Percentiles rank a stretch among this genome's conserved stretches.
These are phyloP conservation scores for Xerocomellus intermedius DNA, from an alignment of 768 basidiomycete genomes.

Conservation along the genomic window DNA sequence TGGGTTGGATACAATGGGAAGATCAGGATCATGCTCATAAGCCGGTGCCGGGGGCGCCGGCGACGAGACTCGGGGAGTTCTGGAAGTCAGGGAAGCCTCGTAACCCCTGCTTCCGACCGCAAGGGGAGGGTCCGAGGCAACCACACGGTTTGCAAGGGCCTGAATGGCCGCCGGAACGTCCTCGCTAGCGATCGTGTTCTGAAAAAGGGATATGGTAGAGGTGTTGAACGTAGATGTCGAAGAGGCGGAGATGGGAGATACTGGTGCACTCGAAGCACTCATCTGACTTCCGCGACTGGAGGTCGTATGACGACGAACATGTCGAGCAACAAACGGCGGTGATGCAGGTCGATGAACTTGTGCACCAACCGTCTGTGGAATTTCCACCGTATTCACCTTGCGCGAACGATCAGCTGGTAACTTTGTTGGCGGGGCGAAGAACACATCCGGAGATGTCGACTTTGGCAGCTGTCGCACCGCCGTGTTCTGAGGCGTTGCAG, in stretches of 20 bases:
- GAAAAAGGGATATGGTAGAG: constrained; percentile 19
- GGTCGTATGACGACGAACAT: constrained; percentile 34
- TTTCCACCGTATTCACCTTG: constrained; percentile 26
- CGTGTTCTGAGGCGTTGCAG: constrained; percentile 20
- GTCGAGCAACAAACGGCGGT: constrained; percentile 33
- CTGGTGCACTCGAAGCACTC: constrained; percentile 31
- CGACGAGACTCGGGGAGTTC: constrained; percentile 25
- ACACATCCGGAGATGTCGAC: constrained; percentile 10
- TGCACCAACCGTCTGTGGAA: constrained; percentile 15
- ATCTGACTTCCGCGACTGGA: constrained; percentile 32
- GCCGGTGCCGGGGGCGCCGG: constrained; percentile 17
- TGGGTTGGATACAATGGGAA: constrained; percentile 23
- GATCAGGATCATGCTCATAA: constrained; percentile 30
- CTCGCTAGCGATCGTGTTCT: constrained; percentile 18
- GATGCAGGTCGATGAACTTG: constrained; percentile 29
- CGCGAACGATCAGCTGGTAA: constrained; percentile 17
- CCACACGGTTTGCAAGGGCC: constrained; percentile 16
- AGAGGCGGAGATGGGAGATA: constrained; percentile 30
- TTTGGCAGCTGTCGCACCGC: constrained; percentile 16
- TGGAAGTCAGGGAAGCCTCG: constrained; percentile 15
- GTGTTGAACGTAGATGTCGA: constrained; percentile 29
- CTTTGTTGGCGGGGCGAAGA: constrained; percentile 12
- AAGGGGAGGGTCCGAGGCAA: constrained; percentile 26
- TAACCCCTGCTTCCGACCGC: constrained; percentile 10
- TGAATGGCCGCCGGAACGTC: constrained; percentile 17